Evolutionary conservation across 768 basidiomycete genomes (phyloP).

Genomic region (Psilocybe azurescens): DNA sequence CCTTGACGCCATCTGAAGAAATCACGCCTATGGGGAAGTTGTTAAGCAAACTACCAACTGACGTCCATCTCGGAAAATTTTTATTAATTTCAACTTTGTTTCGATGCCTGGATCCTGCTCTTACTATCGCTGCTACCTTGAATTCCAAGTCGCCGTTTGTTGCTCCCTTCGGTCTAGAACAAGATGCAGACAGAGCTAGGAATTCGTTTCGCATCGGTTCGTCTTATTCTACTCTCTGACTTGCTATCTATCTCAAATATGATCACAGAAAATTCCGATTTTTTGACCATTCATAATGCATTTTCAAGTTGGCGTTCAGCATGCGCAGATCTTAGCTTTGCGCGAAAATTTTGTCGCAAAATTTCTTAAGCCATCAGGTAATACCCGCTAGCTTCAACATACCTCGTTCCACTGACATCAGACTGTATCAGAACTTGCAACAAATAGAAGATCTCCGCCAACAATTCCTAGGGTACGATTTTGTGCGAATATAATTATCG

Average conservation of each 20-base stretch:
- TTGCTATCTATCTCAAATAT: constrained; percentile 7
- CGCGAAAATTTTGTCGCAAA: constrained; percentile 80
- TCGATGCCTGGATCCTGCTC: constrained; percentile 92
- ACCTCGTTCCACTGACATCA: not conserved
- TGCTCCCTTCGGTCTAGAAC: constrained; percentile 85
- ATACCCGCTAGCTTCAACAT: not conserved
- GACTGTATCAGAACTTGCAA: constrained; percentile 73
- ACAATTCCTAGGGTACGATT: constrained; percentile 74
- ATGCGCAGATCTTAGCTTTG: constrained; percentile 62
- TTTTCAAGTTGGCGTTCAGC: constrained; percentile 88
- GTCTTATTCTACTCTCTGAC: constrained; percentile 23
- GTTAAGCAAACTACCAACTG: constrained; percentile 90
- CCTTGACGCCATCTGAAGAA: constrained; percentile 84
- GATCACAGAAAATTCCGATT: constrained; percentile 86
- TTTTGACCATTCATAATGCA: constrained; percentile 90
- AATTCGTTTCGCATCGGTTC: constrained; percentile 75
- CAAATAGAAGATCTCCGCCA: constrained; percentile 97
- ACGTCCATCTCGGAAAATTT: constrained; percentile 96
- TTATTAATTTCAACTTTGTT: constrained; percentile 84
- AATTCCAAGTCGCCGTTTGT: constrained; percentile 95
- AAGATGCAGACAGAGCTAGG: constrained; percentile 87
- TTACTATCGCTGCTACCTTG: constrained; percentile 92
- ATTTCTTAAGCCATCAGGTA: constrained; percentile 86
- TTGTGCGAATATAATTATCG: not conserved
- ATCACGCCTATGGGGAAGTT: constrained; percentile 94